Base-by-base conservation (phyloP, 768 basidiomycete genomes). In the Austroboletus eburneus region DNA sequence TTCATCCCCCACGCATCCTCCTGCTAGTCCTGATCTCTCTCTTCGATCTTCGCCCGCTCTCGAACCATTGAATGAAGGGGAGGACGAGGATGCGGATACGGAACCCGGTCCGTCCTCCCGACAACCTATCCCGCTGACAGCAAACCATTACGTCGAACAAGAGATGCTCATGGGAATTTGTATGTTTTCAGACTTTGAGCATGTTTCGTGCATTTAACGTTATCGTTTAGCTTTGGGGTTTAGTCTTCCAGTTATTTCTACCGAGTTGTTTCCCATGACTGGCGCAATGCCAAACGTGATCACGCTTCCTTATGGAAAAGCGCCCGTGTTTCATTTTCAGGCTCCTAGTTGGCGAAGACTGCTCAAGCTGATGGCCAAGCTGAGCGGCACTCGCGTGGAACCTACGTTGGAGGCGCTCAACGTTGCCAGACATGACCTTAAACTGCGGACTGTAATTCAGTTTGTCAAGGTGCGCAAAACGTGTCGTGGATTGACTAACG, bases 311-410 rank as follows among this genome's bases (percentile, higher is more conserved):
- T 84, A 82, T 57, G 83, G 81, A 5, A 77, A 76, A 50, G 78
- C 74, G 37, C 78, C 83, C 12, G 75, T 85, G 9, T 71, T 89
- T 47, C 85, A 90, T 59, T 65, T 91, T 29, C 83, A 83, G 56
- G 84, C 85, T 2, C 79, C 81, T 6, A 82, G 69, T 51, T 91
- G 89, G 89, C 76, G 80, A 21, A 79, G 81, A 60, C 56, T 91
- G 44, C 70, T 91, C 32, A 85, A 80, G 56, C 62, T 91, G 34
- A 80, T 91, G 79, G 88, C 87, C 22, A 72, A 81, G 49, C 64
- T 89, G 47, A 82, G 83, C 46, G 79, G 74, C 24, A 83, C 85
- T 5, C 78, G 78, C 41, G 69, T 91, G 37, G 83, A 90, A 54
- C 79, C 88, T 1, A 80, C 83, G 0, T 59, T 87, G 30, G 84